Evolutionary conservation across 306 rosid genomes (phyloP).

Genomic region (Sicyos edulis): DNA sequence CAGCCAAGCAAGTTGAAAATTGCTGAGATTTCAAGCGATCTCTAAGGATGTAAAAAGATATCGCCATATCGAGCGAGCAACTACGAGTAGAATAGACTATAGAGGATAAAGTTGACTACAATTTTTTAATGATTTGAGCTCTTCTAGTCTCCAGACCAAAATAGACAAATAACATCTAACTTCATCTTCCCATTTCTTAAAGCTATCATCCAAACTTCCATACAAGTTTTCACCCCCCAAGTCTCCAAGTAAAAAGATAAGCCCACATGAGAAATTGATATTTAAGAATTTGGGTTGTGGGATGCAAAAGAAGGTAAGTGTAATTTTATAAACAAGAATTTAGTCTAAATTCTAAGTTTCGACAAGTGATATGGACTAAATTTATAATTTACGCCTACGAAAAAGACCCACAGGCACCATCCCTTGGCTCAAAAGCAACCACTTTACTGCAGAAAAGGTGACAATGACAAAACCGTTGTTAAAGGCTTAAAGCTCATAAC

Average conservation of each 20-base stretch:
- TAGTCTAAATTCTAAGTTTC: no score
- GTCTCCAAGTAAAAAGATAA: no score
- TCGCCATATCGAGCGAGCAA: not conserved
- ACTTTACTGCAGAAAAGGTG: slow-evolving; percentile 40
- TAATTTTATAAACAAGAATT: no score
- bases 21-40: slow-evolving; percentile 28
- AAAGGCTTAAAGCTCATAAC: slow-evolving; percentile 26
- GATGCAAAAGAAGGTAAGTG: not conserved
- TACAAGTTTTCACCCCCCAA: no score
- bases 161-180: slow-evolving; percentile 10
- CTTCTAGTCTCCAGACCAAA: not conserved
- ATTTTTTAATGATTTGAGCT: slow-evolving; percentile 2
- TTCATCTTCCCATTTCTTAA: not conserved
- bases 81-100: not conserved
- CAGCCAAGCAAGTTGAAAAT: slow-evolving; percentile 27
- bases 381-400: not conserved
- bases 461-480: slow-evolving; percentile 42
- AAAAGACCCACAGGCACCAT: slow-evolving; percentile 33
- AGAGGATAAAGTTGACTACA: slow-evolving; percentile 4
- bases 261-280: no score
- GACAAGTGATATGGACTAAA: no score
- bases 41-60: slow-evolving; percentile 8
- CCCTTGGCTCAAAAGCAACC: slow-evolving; percentile 52
- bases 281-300: not conserved
- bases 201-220: no score